Evolutionary conservation across 2,329 filamentous ascomycete genomes (phyloP).

Genomic region (Rutstroemia sp.): DNA sequence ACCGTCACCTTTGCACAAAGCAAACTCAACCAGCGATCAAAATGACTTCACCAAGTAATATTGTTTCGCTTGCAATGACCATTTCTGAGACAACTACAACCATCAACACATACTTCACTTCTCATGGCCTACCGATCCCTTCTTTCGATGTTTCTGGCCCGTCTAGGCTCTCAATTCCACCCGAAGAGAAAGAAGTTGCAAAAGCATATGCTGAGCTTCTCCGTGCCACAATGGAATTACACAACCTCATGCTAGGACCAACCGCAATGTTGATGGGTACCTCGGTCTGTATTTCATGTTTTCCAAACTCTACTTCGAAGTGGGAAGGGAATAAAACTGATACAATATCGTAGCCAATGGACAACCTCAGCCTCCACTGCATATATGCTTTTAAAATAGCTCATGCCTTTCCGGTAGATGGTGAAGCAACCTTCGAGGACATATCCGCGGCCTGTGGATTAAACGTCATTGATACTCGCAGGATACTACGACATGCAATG

Average conservation of each 20-base stretch:
- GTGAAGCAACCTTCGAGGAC: conserved; percentile 36
- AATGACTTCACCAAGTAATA: background rate
- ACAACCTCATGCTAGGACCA: conserved; percentile 1
- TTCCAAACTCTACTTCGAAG: background rate
- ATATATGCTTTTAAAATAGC: conserved; percentile 2
- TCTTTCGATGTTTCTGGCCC: background rate
- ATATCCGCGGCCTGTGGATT: conserved; percentile 39
- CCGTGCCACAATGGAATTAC: background rate
- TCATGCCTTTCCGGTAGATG: background rate
- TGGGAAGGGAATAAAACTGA: background rate
- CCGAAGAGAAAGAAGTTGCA: background rate
- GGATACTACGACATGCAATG: conserved; percentile 49
- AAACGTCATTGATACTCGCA: conserved; percentile 42
- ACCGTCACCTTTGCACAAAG: too few relatives aligned
- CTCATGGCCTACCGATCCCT: background rate
- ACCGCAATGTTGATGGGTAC: background rate
- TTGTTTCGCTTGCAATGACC: background rate
- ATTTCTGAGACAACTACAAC: background rate
- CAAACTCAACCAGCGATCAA: too few relatives aligned
- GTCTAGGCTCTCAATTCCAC: background rate
- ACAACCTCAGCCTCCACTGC: background rate
- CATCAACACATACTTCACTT: background rate
- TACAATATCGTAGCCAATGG: background rate
- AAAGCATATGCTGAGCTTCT: background rate
- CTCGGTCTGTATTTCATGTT: background rate